phyloP scores from a whole-genome alignment of 192 early-diverging fungal genomes.

The Coemansia sp. region DNA sequence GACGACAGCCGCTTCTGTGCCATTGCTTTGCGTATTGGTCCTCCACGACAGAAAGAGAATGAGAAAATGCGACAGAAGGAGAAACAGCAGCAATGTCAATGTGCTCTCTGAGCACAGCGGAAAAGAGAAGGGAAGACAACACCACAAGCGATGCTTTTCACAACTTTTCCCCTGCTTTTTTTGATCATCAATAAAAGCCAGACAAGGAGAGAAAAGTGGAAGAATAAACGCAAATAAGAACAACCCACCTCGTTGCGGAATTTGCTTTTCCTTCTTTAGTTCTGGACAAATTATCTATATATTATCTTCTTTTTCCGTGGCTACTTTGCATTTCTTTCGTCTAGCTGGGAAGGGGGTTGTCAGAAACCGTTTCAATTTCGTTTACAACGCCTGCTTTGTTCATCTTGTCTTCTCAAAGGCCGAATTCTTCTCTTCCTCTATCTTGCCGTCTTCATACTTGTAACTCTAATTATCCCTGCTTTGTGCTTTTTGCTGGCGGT shows the following conservation, averaged over 20 bases:
- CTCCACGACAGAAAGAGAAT: no score
- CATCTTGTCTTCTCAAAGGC: background rate
- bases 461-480: background rate
- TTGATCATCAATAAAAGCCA: background rate
- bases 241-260: background rate
- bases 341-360: background rate
- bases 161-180: no score
- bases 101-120: no score
- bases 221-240: background rate
- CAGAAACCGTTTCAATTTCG: background rate
- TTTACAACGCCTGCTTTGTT: background rate
- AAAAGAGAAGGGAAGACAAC: no score
- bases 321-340: background rate
- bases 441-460: constrained; percentile 1
- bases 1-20: background rate
- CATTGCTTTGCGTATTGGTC: background rate
- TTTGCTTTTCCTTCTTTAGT: background rate
- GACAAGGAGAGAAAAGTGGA: background rate
- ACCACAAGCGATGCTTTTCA: no score
- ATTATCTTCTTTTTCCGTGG: background rate
- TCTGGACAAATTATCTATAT: background rate
- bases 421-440: background rate
- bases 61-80: no score
- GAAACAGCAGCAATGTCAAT: no score
- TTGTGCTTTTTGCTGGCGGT: background rate